Evolutionary conservation across 2,329 filamentous ascomycete genomes (phyloP), one percentile per base, ranked within the genome.

Genomic region (Fusarium vanettenii): DNA sequence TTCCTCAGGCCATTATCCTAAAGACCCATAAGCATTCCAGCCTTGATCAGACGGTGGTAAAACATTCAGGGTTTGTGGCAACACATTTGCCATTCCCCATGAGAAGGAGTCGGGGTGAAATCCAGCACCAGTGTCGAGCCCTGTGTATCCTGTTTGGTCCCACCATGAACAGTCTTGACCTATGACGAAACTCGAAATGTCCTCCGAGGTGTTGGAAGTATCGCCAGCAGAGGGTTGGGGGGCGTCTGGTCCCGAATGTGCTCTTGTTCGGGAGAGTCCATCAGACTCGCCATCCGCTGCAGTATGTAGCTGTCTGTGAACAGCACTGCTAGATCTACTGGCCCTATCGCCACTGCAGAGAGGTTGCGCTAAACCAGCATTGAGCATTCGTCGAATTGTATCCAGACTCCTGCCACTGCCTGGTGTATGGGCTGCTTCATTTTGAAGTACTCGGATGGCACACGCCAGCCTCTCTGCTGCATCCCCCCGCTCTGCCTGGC

Each of bases 71-170:
- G n/a, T 22, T 43, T 43, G 41, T 3, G 41, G 41, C 41, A 43
- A 43, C 11, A 43, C 20, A 22, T 66, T 56, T 29, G 41, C 50
- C 22, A 45, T 55, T 2, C 41, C 55, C 64, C 64, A 66, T 5
- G 64, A 61, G 9, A 66, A 50, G n/a, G 64, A 43, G 20, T 61
- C 64, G 11, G 64, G 64, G n/a, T 66, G 64, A 11, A 66, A 66
- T 2, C 64, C 64, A n/a, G 56, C 64, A 16, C 64, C 64, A 7
- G 64, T 66, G 35, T 66, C 62, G 8, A 64, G 27, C n/a, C 62
- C 16, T 13, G 57, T 35, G 13, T 35, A 60, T 22, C 52, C 52
- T 13, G 31, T 31, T 22, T 37, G 27, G 31, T 57, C 52, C 31
- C 52, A 31, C 52, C 31, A 57, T 14, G 52, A n/a, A 9, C 20